A percentile compares a stretch with the other conserved stretches of the same genome.
Conservation (phyloP, 2,329 filamentous ascomycete species). For the Fusarium austroafricanum region DNA sequence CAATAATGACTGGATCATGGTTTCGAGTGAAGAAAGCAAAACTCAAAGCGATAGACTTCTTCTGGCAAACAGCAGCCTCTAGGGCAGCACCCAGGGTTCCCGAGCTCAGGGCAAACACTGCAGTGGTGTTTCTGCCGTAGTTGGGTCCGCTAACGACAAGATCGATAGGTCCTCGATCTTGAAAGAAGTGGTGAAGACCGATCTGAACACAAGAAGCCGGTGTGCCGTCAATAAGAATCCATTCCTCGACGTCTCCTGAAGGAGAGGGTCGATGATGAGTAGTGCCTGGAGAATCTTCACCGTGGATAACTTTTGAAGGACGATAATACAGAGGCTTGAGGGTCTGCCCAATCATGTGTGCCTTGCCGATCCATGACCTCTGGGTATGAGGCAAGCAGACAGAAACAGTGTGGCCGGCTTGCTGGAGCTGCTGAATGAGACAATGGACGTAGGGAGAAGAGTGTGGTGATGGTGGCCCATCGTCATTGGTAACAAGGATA, state of each 20-base stretch:
- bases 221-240: slow-evolving; percentile 84
- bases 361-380: slow-evolving; percentile 98
- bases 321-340: slow-evolving; percentile 88
- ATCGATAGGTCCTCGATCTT: slow-evolving; percentile 77
- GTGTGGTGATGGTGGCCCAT: slow-evolving; percentile 81
- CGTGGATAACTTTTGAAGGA: slow-evolving; percentile 58
- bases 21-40: slow-evolving; percentile 91
- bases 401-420: slow-evolving; percentile 85
- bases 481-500: slow-evolving; percentile 79
- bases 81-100: slow-evolving; percentile 82
- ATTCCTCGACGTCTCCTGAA: slow-evolving; percentile 73
- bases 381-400: slow-evolving; percentile 92
- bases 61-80: slow-evolving; percentile 78
- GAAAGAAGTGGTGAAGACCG: slow-evolving; percentile 82
- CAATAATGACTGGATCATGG: slow-evolving; percentile 85
- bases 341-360: slow-evolving; percentile 91
- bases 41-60: slow-evolving; percentile 81
- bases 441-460: slow-evolving; percentile 85
- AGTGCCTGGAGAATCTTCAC: slow-evolving; percentile 68
- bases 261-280: slow-evolving; percentile 69
- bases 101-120: slow-evolving; percentile 80
- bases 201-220: slow-evolving; percentile 86
- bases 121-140: slow-evolving; percentile 84
- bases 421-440: slow-evolving; percentile 76
- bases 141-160: slow-evolving; percentile 84